phyloP scores from a whole-genome alignment of 495 filamentous ascomycete species.

The Pyrenula massariospora region DNA sequence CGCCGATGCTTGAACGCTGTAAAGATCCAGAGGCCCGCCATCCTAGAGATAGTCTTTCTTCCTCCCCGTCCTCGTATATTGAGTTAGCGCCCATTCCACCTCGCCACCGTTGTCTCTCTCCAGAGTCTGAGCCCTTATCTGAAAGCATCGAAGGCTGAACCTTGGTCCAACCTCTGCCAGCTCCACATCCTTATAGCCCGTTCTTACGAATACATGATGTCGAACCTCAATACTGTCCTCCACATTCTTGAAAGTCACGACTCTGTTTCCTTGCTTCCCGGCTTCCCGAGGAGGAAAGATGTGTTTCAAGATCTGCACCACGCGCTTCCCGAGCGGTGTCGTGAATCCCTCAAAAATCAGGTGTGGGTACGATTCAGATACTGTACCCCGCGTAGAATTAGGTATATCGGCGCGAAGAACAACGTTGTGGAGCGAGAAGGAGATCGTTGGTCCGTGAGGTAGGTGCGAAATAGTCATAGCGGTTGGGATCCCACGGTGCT shows the following conservation, averaged over 20 bases:
- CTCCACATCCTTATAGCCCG: conserved; percentile 78
- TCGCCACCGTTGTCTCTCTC: conserved; percentile 90
- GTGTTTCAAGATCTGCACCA: conserved; percentile 88
- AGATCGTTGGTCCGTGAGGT: conserved; percentile 85
- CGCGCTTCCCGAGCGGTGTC: conserved; percentile 66
- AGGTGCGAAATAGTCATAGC: conserved; percentile 84
- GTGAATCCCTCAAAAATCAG: conserved; percentile 92
- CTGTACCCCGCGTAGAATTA: conserved; percentile 73
- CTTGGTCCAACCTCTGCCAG: conserved; percentile 89
- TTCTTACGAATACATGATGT: conserved; percentile 75
- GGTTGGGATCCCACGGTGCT: conserved; percentile 88
- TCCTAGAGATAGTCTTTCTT: conserved; percentile 96
- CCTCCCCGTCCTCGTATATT: conserved; percentile 81
- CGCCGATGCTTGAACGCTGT: no score
- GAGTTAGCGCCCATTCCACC: conserved; percentile 86
- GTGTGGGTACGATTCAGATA: conserved; percentile 89
- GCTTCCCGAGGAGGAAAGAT: conserved; percentile 84
- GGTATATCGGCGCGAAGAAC: conserved; percentile 90
- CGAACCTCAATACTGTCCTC: conserved; percentile 87
- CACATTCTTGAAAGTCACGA: conserved; percentile 90
- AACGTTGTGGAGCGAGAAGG: conserved; percentile 89
- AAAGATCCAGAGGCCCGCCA: no score
- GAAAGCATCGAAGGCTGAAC: conserved; percentile 94
- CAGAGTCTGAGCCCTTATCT: conserved; percentile 83
- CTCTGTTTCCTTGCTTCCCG: conserved; percentile 70